Conservation (phyloP, 2,329 filamentous ascomycete species). For the Curvularia verruculosa region DNA sequence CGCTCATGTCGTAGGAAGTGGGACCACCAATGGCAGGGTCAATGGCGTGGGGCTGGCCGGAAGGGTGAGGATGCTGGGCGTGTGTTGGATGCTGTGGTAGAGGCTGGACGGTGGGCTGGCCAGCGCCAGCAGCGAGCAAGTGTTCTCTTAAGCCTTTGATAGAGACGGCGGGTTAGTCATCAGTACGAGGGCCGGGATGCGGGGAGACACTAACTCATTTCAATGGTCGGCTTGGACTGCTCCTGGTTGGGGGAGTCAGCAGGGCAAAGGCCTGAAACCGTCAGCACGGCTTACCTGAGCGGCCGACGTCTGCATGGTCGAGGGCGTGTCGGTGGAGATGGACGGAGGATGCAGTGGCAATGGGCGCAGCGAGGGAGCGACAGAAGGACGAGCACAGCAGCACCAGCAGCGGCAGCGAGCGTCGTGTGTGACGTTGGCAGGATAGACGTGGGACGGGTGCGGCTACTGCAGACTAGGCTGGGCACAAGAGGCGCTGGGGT, state of each 20-base stretch:
- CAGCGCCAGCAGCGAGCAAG: conserved; percentile 61
- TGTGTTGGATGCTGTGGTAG: conserved; percentile 38
- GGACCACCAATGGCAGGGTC: conserved; percentile 63
- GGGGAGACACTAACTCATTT: conserved; percentile 50
- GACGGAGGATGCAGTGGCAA: conserved; percentile 37
- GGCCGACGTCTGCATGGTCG: conserved; percentile 50
- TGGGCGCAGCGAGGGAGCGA: conserved; percentile 29
- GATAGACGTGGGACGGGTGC: not conserved
- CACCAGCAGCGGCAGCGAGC: too few relatives aligned
- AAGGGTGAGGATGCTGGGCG: conserved; percentile 42
- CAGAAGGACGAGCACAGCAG: conserved; percentile 3
- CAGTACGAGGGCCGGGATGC: conserved; percentile 14
- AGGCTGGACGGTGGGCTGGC: conserved; percentile 47
- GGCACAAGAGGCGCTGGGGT: not conserved
- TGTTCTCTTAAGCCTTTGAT: conserved; percentile 67
- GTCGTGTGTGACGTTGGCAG: not conserved
- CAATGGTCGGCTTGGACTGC: conserved; percentile 47
- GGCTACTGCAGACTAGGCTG: not conserved
- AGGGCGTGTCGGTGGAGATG: conserved; percentile 40
- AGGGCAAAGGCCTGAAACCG: conserved; percentile 19
- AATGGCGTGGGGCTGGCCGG: conserved; percentile 60
- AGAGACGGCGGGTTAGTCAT: conserved; percentile 41
- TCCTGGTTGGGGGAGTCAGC: conserved; percentile 43
- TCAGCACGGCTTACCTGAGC: conserved; percentile 61
- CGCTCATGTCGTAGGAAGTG: conserved; percentile 55